Evolutionary conservation across 305 asterid genomes (phyloP), one percentile per base, ranked within the genome.

Genomic region (Ajuga reptans): DNA sequence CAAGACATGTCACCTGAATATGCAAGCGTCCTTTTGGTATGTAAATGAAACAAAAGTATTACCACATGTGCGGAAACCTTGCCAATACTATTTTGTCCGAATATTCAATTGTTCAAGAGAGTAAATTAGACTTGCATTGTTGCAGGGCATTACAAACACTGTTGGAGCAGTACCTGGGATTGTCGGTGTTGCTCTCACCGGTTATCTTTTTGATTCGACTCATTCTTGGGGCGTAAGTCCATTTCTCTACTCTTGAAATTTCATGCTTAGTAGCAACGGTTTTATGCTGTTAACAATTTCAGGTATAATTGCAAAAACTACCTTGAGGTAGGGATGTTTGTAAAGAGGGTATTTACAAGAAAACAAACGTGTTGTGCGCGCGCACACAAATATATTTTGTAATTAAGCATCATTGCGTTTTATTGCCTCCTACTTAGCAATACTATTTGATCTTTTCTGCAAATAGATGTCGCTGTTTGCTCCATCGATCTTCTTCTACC

Each of bases 1-100:
- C 98, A 93, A 82, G 98, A 93, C 73, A 93, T 93, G 33, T 93
- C 98, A 9, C 97, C 98, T 6, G 96, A 93, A 83, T 93, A 93
- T 73, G 98, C 98, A 47, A 86, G 98, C 79, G 85, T 93, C 66
- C 97, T 93, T 71, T 76, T 93, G 96, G 98, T 92, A 84, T 49
- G 95, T 61, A 67, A 42, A 46, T 12, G 4, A 39, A 56, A 43
- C 46, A 54, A 24, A 46, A 29, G 15, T 18, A 4, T 36, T 33
- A 11, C 45, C 17, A 17, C 18, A 4, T 45, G 27, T 51, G 52
- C n/a, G 7, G 12, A 53, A 41, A 31, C 59, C 21, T 70, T 4
- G 5, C 65, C 15, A 14, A 39, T 72, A 11, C 37, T 24, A 46
- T 61, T 61, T 9, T 39, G 27, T 43, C 39, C 17, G 37, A 39